Base-by-base conservation (phyloP, 345 rosid species). In the Linum tenue region DNA sequence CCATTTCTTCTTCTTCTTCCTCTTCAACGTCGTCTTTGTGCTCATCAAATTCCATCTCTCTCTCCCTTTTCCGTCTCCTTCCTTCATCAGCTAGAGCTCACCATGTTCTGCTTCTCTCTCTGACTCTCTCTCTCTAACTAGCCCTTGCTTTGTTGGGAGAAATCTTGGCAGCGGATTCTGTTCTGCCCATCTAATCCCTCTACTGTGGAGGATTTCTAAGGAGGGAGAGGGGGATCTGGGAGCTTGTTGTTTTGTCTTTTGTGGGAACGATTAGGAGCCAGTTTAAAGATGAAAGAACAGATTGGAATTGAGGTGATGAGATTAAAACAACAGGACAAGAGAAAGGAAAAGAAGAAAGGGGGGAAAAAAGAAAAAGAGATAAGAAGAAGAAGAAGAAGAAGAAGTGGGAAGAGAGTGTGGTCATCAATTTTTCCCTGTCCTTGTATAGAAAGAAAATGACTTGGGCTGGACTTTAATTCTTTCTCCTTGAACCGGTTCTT, bases 1-100 rank as follows among this genome's bases (percentile, higher is more conserved):
- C 41, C 50, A 37, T 41, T 61, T 61, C 44, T 39, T 61, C 64
- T 14, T 61, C 44, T 14, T 61, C 64, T 4, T 61, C 64, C 17
- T 61, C 50, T 36, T 61, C 41, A 9, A 9, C 37, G 14, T 58
- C 11, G 8, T 15, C 39, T 58, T 58, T 12, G 37, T 10, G 61
- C 2, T 58, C 39, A 16, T 58, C 39, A 22, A 58, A 37, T 31
- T 22, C 39, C 61, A 58, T 22, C 3, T 16, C 37, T 37, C 5
- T 12, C n/a, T 58, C 1, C 15, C 60, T 58, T 3, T 7, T 58
- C 2, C 56, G 9, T 59, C 62, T 59, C 38, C 62, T 7, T 61
- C 8, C 7, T 11, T 15, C 8, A 8, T 5, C 15, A 22, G 17
- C 14, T 39, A 14, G 37, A 7, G 39, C 16, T 61, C 42, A 22